Percentiles rank a stretch among this genome's conserved stretches.
These are phyloP conservation scores for Orbilia javanica DNA, from an alignment of 2,329 filamentous ascomycete species.

Conservation along the genomic window DNA sequence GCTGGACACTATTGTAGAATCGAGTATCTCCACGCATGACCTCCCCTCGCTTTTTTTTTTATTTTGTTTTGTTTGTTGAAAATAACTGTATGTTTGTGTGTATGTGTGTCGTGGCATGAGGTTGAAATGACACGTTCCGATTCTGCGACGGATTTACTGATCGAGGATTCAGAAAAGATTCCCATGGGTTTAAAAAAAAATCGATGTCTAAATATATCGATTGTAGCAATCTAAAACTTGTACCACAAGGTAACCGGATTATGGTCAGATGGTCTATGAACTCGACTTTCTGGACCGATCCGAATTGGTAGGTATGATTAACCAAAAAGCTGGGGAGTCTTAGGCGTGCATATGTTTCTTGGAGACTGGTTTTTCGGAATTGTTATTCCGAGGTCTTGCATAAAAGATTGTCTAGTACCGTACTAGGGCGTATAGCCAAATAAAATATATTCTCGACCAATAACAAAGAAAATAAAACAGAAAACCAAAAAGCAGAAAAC, in stretches of 20 bases:
- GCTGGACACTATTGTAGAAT: neutral
- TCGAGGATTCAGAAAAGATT: neutral
- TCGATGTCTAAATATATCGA: neutral
- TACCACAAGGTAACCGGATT: too few species aligned
- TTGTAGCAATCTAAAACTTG: conserved; percentile 2
- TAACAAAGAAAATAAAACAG: neutral
- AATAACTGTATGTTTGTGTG: too few species aligned
- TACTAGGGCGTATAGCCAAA: neutral
- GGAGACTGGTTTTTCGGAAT: neutral
- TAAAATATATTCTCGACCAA: neutral
- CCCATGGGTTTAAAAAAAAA: neutral
- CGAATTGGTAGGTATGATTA: too few species aligned
- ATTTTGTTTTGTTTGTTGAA: too few species aligned
- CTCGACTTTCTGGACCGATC: too few species aligned
- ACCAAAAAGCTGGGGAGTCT: neutral
- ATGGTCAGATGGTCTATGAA: too few species aligned
- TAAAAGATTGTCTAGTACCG: too few species aligned
- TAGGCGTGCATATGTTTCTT: neutral
- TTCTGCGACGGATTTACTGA: neutral
- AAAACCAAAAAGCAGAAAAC: too few species aligned
- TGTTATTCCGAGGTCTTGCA: neutral
- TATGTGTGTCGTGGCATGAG: neutral
- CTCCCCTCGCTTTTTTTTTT: too few species aligned
- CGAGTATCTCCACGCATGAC: conserved; percentile 11
- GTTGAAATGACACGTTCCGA: conserved; percentile 1